Conservation (phyloP, 805 yeast species). For the Grigorovia transvaalensis region DNA sequence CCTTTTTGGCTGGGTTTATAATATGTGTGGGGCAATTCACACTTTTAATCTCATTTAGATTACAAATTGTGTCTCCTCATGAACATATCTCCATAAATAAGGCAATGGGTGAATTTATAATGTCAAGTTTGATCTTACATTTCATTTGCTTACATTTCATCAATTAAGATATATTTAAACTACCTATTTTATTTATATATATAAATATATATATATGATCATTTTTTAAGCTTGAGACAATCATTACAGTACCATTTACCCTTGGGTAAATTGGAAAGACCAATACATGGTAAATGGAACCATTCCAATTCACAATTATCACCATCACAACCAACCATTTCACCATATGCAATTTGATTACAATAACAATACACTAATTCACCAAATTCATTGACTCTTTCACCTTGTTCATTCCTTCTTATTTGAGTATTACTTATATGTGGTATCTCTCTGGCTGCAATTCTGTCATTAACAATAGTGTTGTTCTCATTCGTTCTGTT, state of each 20-base stretch:
- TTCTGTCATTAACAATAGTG: background rate
- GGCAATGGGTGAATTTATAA: constrained; percentile 79
- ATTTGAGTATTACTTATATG: background rate
- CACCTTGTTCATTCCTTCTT: constrained; percentile 17
- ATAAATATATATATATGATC: background rate
- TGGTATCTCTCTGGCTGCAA: background rate
- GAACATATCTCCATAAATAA: constrained; percentile 39
- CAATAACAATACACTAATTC: constrained; percentile 95
- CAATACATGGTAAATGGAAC: constrained; percentile 93
- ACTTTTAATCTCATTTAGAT: constrained; percentile 67
- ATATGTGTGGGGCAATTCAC: constrained; percentile 95
- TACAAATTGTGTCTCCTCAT: constrained; percentile 50
- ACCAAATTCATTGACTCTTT: constrained; percentile 27
- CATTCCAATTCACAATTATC: constrained; percentile 85
- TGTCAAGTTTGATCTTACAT: constrained; percentile 82
- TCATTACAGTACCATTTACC: constrained; percentile 77
- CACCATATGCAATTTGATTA: constrained; percentile 94
- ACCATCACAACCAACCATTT: constrained; percentile 98
- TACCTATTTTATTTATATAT: background rate
- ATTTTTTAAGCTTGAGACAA: constrained; percentile 31
- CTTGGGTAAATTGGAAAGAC: constrained; percentile 75
- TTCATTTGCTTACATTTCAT: constrained; percentile 86
- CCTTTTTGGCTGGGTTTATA: constrained; percentile 86
- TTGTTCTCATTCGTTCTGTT: background rate
- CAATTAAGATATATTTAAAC: constrained; percentile 35